Base-by-base conservation (phyloP, 345 rosid species). In the Clausena lansium region DNA sequence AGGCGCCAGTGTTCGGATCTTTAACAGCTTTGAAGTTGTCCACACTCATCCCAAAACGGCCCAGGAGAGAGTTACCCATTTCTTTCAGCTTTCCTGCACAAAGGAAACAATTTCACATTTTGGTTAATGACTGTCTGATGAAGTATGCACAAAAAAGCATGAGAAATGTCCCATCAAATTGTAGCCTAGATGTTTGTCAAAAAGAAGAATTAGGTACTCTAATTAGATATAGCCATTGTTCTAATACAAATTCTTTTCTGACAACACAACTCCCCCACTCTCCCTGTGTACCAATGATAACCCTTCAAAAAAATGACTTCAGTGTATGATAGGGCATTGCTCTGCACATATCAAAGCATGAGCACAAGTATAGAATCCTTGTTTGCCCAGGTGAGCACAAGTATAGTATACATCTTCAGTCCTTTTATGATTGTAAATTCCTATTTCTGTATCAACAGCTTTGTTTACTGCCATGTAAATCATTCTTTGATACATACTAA, bases 1-100 rank as follows among this genome's bases (percentile, higher is more conserved):
- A 96, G 10, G 98, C 87, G 47, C 98, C 97, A 20, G 93, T 91
- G 83, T 92, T 96, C 68, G 99, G 98, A 87, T 96, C 98, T 86
- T 96, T 86, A 70, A 94, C 94, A 75, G 98, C 90, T 84, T 96
- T 91, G 90, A 96, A 94, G 88, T 96, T 91, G 86, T 96, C 99
- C 11, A 89, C 70, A 39, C 95, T 94, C 98, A 94, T 92, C 75
- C 98, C 99, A 82, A 92, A 91, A 4, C 90, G 88, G 62, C 97
- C 98, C 76, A 96, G 84, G 73, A 94, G 57, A 6, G 93, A 88
- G 85, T 96, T 91, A 32, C 98, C 98, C 89, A 94, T 81, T n/a
- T 94, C 98, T 81, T 96, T 96, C 71, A 94, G 87, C 83, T 96
- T 96, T 50, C 78, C 98, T 94, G 93, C 79, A 70, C 80, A 73